phyloP scores from a whole-genome alignment of 2,329 filamentous ascomycete genomes.

The Clonostachys byssicola region DNA sequence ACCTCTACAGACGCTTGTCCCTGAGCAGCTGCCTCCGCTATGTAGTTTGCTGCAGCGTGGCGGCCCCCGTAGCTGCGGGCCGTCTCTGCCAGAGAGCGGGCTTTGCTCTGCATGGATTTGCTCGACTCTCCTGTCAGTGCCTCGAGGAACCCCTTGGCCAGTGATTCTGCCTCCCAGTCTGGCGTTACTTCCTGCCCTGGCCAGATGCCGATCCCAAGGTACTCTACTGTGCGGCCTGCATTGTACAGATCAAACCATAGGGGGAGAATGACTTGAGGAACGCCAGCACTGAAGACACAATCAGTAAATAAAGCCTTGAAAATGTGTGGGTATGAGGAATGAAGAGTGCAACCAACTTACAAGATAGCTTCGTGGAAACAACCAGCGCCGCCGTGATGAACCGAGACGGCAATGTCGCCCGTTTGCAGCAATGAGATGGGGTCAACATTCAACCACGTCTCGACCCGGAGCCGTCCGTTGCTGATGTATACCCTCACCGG shows the following conservation, averaged over 20 bases:
- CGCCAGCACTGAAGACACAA: slow-evolving; percentile 23
- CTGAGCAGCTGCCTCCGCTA: no score
- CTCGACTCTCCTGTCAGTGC: not conserved
- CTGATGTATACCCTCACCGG: slow-evolving; percentile 5
- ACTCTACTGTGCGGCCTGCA: slow-evolving; percentile 34
- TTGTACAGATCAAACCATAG: slow-evolving; percentile 38
- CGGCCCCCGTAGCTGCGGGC: no score
- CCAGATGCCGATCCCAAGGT: slow-evolving; percentile 31
- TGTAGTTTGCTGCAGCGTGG: no score
- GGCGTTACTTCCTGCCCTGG: slow-evolving; percentile 23
- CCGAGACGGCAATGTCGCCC: slow-evolving; percentile 22
- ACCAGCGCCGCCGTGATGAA: slow-evolving; percentile 34
- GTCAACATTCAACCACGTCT: slow-evolving; percentile 21
- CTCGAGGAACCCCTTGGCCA: slow-evolving; percentile 13
- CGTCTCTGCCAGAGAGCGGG: no score
- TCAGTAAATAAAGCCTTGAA: not conserved
- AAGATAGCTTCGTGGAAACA: slow-evolving; percentile 36
- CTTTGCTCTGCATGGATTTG: no score
- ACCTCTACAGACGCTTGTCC: no score
- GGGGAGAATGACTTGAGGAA: slow-evolving; percentile 37
- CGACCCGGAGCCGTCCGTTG: slow-evolving; percentile 13
- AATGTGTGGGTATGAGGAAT: not conserved
- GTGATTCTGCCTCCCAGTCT: slow-evolving; percentile 10
- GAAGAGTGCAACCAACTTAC: slow-evolving; percentile 17
- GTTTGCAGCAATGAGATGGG: slow-evolving; percentile 24